Conservation (phyloP, 345 rosid genomes). For the Eucalyptus pumila region DNA sequence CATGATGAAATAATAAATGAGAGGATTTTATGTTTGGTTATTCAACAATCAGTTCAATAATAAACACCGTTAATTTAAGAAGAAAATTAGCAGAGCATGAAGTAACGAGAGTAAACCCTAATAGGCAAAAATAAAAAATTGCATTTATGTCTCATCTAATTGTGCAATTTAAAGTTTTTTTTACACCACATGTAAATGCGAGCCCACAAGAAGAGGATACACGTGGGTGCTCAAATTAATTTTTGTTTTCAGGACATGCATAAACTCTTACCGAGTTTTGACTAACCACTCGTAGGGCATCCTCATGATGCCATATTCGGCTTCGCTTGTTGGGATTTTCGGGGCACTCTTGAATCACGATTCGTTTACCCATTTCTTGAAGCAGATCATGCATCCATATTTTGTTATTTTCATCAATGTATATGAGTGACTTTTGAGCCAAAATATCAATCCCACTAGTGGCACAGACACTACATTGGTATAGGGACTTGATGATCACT, state of each 20-base stretch:
- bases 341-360: background rate
- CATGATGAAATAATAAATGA: background rate
- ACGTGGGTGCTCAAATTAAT: too few relatives aligned
- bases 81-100: background rate
- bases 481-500: background rate
- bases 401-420: background rate
- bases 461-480: fast-evolving
- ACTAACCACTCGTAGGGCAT: background rate
- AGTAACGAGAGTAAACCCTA: background rate
- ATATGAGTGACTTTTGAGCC: background rate
- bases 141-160: background rate
- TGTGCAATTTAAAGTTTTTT: background rate
- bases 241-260: too few relatives aligned
- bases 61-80: background rate
- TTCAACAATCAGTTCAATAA: background rate
- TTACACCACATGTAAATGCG: background rate
- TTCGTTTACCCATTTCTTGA: background rate
- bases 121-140: background rate
- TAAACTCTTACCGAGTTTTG: background rate
- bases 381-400: background rate
- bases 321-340: background rate
- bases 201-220: background rate
- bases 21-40: background rate
- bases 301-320: background rate
- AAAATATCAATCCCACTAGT: background rate